Evolutionary conservation across 179 eudicot genomes (phyloP), one percentile per base, ranked within the genome.

Genomic region (Patellifolia procumbens): DNA sequence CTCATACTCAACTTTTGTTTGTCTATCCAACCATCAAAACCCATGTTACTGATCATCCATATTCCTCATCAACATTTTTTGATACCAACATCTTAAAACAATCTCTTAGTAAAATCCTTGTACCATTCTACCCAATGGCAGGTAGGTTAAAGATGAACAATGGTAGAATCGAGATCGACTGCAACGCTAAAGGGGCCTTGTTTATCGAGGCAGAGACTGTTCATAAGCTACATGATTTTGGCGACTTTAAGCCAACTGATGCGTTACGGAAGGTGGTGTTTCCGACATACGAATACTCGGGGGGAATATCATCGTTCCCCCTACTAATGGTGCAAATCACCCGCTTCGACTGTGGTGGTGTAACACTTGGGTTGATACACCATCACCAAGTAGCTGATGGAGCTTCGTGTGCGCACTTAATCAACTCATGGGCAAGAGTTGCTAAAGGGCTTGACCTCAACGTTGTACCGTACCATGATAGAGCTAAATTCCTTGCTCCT

Each of bases 301-400:
- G 58, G 22, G 78, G 78, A 2, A 0, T 74, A 0, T 58, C 60
- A 29, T 71, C 74, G 24, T 45, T 39, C 31, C 81, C 70, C n/a
- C 19, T 79, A 15, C 4, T 72, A 24, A 28, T 65, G 55, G 56
- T 68, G 70, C 89, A 93, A 89, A 72, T 93, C 2, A 91, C 98
- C 34, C 84, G 86, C 74, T 93, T 93, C 81, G 85, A 83, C 72
- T 91, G 97, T 64, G 98, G 98, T 5, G 97, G 98, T 43, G 92
- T 85, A 0, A 87, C 88, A 1, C 88, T 93, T 15, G 98, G 97
- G 26, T 86, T 90, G 5, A 89, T 90, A 22, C 84, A 81, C 86
- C 97, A 90, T 29, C 98, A 93, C 61, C 91, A 88, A 48, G 97
- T 76, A 4, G 91, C 87, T 0, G 97, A 93, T 67, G 98, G 98